phyloP scores from a whole-genome alignment of 2,329 filamentous ascomycete species.

The Escovopsis sp. region DNA sequence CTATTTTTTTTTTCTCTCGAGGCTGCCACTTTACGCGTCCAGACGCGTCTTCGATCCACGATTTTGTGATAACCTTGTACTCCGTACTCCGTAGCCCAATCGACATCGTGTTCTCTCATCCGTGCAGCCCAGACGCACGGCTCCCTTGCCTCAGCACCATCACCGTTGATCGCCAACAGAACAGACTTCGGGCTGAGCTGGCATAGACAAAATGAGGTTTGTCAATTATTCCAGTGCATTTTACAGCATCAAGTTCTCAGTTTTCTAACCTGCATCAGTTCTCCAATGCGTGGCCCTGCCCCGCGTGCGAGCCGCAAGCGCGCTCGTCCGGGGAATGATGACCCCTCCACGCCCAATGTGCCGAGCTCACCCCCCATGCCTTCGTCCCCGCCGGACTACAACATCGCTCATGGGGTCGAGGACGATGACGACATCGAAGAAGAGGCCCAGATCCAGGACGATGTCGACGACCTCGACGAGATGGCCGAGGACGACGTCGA shows the following conservation, averaged over 20 bases:
- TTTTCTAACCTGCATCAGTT: conserved; percentile 34
- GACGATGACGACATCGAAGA: conserved; percentile 60
- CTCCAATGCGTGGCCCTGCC: conserved; percentile 58
- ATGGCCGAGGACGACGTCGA: conserved; percentile 71
- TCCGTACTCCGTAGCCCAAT: too few relatives aligned
- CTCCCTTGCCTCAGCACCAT: too few relatives aligned
- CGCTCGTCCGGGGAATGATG: conserved; percentile 35
- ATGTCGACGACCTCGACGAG: conserved; percentile 65
- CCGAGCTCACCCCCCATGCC: conserved; percentile 47
- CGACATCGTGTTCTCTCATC: too few relatives aligned
- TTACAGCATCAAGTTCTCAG: too few relatives aligned
- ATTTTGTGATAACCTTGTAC: neutral
- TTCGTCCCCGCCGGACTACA: conserved; percentile 50
- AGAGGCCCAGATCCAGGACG: conserved; percentile 56
- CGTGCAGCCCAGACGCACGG: too few relatives aligned
- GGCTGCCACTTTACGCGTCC: conserved; percentile 29
- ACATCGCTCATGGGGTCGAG: conserved; percentile 51
- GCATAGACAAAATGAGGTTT: conserved; percentile 10
- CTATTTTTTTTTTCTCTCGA: conserved; percentile 14
- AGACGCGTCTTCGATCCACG: conserved; percentile 10
- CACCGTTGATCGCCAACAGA: too few relatives aligned
- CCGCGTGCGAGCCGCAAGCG: conserved; percentile 39
- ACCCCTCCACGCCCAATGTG: conserved; percentile 35
- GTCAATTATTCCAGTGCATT: too few relatives aligned
- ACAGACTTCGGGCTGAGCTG: neutral